phyloP scores from a whole-genome alignment of 1,139 yeast species.

The Blastobotrys malaysiensis region DNA sequence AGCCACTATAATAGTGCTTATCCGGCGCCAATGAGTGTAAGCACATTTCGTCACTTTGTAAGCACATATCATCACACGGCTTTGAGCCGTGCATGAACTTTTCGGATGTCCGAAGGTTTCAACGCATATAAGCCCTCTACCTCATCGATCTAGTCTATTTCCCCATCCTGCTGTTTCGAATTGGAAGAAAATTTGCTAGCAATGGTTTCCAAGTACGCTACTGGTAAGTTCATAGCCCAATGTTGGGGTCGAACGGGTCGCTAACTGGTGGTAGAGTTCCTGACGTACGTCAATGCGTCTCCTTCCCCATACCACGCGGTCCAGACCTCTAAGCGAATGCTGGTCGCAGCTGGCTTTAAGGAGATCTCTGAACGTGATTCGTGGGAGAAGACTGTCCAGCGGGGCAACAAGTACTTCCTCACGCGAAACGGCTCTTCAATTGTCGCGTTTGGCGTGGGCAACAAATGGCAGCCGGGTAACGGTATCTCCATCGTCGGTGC shows the following conservation, averaged over 20 bases:
- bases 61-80: not conserved
- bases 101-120: not conserved
- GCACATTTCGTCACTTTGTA: not conserved
- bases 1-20: too few relatives aligned
- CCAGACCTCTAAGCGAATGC: conserved; percentile 49
- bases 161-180: not conserved
- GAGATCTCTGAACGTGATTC: conserved; percentile 69
- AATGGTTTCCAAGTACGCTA: not conserved
- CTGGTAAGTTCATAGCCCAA: not conserved
- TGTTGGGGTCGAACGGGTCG: not conserved
- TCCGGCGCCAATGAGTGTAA: not conserved
- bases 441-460: conserved; percentile 81
- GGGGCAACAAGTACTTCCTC: conserved; percentile 54
- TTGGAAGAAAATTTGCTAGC: not conserved
- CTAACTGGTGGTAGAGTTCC: conserved; percentile 42
- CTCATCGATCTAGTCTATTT: not conserved
- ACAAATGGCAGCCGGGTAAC: conserved; percentile 67
- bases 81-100: not conserved
- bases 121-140: not conserved
- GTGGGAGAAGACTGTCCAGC: conserved; percentile 58
- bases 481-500: conserved; percentile 90
- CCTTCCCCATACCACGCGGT: conserved; percentile 98
- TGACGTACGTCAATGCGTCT: conserved; percentile 73
- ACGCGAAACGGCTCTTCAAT: conserved; percentile 78
- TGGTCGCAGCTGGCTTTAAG: conserved; percentile 57